Evolutionary conservation across 1,284 basidiomycete genomes (phyloP).

Genomic region (Leccinum ponderosum): DNA sequence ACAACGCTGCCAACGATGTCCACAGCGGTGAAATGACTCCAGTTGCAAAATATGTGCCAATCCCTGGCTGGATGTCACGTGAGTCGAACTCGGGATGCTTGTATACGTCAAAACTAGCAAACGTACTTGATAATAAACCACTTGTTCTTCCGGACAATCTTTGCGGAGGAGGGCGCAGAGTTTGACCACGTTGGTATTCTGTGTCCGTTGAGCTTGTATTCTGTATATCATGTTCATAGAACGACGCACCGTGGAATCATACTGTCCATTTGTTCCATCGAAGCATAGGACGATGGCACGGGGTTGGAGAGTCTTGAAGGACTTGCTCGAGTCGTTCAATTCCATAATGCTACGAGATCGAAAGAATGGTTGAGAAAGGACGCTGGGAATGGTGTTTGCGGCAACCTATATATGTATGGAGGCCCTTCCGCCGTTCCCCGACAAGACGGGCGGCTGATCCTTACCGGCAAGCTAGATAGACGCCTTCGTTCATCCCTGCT

Average conservation of each 20-base stretch:
- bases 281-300: slow-evolving; percentile 62
- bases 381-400: background rate
- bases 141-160: slow-evolving; percentile 52
- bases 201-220: background rate
- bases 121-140: slow-evolving; percentile 68
- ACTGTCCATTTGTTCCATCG: slow-evolving; percentile 60
- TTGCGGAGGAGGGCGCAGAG: slow-evolving; percentile 64
- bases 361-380: background rate
- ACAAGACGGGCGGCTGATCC: background rate
- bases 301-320: slow-evolving; percentile 11
- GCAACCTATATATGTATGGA: background rate
- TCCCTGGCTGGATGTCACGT: slow-evolving; percentile 46
- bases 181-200: slow-evolving; percentile 76
- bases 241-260: slow-evolving; percentile 37
- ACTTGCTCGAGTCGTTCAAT: background rate
- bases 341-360: background rate
- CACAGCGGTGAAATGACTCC: slow-evolving; percentile 55
- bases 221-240: background rate
- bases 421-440: background rate
- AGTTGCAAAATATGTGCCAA: slow-evolving; percentile 62
- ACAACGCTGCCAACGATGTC: slow-evolving; percentile 46
- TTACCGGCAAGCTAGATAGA: background rate
- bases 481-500: background rate
- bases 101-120: background rate
- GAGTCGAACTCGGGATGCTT: background rate